phyloP scores from a whole-genome alignment of 2,329 filamentous ascomycete genomes.

The Metarhizium guizhouense region DNA sequence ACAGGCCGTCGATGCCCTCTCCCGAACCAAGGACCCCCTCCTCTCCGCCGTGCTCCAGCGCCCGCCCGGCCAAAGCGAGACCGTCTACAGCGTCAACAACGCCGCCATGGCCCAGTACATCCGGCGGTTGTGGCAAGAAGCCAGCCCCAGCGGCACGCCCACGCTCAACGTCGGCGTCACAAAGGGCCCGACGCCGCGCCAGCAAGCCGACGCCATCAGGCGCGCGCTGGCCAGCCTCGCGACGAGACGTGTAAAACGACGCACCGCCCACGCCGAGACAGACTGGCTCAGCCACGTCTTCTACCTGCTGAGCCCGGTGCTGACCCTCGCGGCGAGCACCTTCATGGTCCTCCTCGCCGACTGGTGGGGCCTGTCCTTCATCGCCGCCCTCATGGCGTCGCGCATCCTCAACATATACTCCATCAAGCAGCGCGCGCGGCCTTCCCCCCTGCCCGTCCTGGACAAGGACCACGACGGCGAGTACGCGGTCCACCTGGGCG shows the following conservation, averaged over 20 bases:
- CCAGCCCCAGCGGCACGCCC: conserved; percentile 11
- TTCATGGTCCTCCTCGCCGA: conserved; percentile 39
- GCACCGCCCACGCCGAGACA: background rate
- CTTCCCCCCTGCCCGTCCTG: background rate
- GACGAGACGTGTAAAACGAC: background rate
- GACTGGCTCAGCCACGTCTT: conserved; percentile 40
- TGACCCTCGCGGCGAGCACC: conserved; percentile 34
- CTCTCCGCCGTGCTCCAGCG: conserved; percentile 14
- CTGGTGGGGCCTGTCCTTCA: conserved; percentile 40
- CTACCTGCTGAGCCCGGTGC: conserved; percentile 36
- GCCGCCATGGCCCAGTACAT: conserved; percentile 42
- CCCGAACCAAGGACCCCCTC: conserved; percentile 28
- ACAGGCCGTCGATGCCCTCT: conserved; percentile 44
- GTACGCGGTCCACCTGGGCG: conserved; percentile 43
- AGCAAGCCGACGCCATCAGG: conserved; percentile 9
- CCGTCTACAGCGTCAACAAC: conserved; percentile 33
- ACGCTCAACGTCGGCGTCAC: conserved; percentile 20
- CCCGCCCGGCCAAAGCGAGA: background rate
- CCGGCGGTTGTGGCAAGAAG: conserved; percentile 17
- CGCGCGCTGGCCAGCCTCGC: conserved; percentile 9
- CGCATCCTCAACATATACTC: conserved; percentile 48
- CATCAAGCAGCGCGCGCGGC: conserved; percentile 39
- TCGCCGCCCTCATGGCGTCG: conserved; percentile 41
- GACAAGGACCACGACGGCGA: conserved; percentile 21
- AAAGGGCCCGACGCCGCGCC: conserved; percentile 7